Percentiles rank a stretch among this genome's conserved stretches.
Conservation (phyloP, 306 rosid genomes). For the Trichosanthes truncata region DNA sequence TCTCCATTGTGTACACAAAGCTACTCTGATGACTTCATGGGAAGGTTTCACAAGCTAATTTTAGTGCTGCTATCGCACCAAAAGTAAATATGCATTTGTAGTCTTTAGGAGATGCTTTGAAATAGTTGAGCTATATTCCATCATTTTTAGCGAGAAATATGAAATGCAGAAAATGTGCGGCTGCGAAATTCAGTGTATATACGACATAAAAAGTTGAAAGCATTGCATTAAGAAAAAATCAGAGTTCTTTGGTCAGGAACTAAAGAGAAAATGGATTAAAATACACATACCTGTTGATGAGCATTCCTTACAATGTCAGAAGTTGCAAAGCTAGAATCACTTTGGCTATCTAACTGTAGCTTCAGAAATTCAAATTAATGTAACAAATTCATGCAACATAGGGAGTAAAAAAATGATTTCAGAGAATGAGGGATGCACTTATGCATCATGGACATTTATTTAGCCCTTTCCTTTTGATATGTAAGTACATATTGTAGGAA, state of each 20-base stretch:
- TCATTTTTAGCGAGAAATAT: background rate
- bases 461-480: too few species aligned
- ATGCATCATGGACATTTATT: too few species aligned
- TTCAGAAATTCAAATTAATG: slow-evolving; percentile 43
- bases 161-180: background rate
- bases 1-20: slow-evolving; percentile 81
- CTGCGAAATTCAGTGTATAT: background rate
- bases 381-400: slow-evolving; percentile 1
- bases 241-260: background rate
- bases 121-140: slow-evolving; percentile 53
- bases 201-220: background rate
- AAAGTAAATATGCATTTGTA: slow-evolving; percentile 90
- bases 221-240: background rate
- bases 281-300: slow-evolving; percentile 58
- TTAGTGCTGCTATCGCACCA: slow-evolving; percentile 89
- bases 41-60: slow-evolving; percentile 84
- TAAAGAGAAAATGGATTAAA: background rate
- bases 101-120: slow-evolving; percentile 79
- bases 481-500: too few species aligned
- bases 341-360: slow-evolving; percentile 65
- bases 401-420: too few species aligned
- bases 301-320: slow-evolving; percentile 55
- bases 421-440: too few species aligned
- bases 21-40: slow-evolving; percentile 73
- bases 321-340: slow-evolving; percentile 79